These are phyloP conservation scores for Raphanus raphanistrum DNA, from an alignment of 345 rosid genomes.

Conservation along the genomic window DNA sequence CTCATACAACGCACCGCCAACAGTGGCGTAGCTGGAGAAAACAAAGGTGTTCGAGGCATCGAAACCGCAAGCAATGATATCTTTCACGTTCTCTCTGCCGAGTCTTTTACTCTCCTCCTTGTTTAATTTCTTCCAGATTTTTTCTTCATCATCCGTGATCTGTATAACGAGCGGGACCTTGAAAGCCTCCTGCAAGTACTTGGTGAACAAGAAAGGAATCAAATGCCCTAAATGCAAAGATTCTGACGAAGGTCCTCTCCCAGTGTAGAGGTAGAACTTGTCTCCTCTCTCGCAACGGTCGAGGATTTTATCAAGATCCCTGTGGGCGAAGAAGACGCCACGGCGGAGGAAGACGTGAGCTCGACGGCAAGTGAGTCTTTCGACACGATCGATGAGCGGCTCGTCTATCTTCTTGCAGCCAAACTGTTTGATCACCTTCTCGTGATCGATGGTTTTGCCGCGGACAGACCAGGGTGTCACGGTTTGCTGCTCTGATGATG, in stretches of 20 bases:
- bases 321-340: constrained; percentile 85
- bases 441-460: constrained; percentile 84
- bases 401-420: constrained; percentile 78
- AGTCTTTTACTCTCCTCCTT: constrained; percentile 79
- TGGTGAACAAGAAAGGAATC: constrained; percentile 93
- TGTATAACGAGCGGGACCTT: constrained; percentile 91
- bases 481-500: constrained; percentile 41
- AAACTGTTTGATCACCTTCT: constrained; percentile 84
- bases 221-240: constrained; percentile 66
- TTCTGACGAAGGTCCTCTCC: no score
- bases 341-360: constrained; percentile 89
- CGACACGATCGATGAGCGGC: constrained; percentile 64
- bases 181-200: constrained; percentile 85
- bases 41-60: constrained; percentile 82
- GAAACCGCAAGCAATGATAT: constrained; percentile 94
- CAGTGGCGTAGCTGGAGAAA: constrained; percentile 83
- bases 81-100: constrained; percentile 90
- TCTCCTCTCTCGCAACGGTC: constrained; percentile 75
- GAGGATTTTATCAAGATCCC: constrained; percentile 79
- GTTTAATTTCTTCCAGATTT: constrained; percentile 78
- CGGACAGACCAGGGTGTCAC: constrained; percentile 92
- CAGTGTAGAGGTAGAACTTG: no score
- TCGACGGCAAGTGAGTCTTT: constrained; percentile 65
- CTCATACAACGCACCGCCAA: constrained; percentile 44
- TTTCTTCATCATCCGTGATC: constrained; percentile 91